A percentile compares a stretch with the other conserved stretches of the same genome.
phyloP scores from a whole-genome alignment of 2,329 filamentous ascomycete genomes.

The Ophiosphaerella korrae region DNA sequence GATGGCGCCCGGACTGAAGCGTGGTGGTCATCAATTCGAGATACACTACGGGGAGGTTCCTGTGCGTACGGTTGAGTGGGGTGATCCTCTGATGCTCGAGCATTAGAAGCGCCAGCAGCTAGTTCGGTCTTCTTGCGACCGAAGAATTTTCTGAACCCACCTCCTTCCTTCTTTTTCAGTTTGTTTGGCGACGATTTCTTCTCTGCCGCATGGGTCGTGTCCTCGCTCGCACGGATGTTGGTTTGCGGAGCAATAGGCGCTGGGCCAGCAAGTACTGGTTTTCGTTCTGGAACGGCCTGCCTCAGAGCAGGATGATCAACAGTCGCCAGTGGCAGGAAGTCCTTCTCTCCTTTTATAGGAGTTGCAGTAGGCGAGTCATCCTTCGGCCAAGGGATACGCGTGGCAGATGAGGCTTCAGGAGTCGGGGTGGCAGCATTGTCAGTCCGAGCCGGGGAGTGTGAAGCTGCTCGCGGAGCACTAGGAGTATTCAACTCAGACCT shows the following conservation, averaged over 20 bases:
- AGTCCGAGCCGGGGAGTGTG: constrained; percentile 36
- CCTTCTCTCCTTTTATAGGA: constrained; percentile 42
- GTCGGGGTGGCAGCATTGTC: constrained; percentile 21
- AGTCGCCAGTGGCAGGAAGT: constrained; percentile 19
- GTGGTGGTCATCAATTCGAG: constrained; percentile 30
- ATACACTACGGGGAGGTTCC: constrained; percentile 30
- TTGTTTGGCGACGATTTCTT: constrained; percentile 44
- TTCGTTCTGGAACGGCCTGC: constrained; percentile 38
- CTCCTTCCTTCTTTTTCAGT: constrained; percentile 43
- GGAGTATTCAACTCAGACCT: constrained; percentile 29
- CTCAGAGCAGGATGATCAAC: constrained; percentile 52
- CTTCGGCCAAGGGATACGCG: constrained; percentile 36
- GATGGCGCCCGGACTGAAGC: constrained; percentile 32
- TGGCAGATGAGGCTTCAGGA: constrained; percentile 40
- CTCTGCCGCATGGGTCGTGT: constrained; percentile 17
- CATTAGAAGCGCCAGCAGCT: constrained; percentile 15
- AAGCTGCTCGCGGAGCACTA: constrained; percentile 23
- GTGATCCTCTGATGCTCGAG: constrained; percentile 21
- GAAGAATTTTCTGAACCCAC: constrained; percentile 49
- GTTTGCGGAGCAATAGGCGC: constrained; percentile 10
- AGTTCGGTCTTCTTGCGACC: constrained; percentile 45
- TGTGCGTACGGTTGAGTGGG: constrained; percentile 20
- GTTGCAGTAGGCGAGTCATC: constrained; percentile 25
- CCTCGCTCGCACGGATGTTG: constrained; percentile 26
- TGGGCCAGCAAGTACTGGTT: constrained; percentile 12